Percentiles rank a stretch among this genome's conserved stretches.
phyloP scores from a whole-genome alignment of 1,284 basidiomycete species.

The Vanrija sp. region DNA sequence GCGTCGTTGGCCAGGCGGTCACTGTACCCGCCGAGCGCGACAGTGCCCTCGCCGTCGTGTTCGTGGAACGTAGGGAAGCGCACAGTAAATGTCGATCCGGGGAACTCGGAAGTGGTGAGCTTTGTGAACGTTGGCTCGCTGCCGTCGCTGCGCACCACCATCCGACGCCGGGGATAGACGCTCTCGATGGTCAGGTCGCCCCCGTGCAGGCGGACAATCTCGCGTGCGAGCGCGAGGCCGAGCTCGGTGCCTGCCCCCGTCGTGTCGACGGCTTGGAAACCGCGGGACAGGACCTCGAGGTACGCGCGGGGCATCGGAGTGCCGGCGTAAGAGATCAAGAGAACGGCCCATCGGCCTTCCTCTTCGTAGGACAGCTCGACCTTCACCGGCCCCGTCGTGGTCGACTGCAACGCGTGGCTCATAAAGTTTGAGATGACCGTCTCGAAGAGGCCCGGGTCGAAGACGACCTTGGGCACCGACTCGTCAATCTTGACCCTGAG shows the following conservation, averaged over 20 bases:
- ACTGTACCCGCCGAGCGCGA: neutral
- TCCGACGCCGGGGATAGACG: neutral
- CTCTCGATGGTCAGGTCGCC: constrained; percentile 43
- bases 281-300: too few species aligned
- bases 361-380: constrained; percentile 27
- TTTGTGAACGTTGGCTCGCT: too few species aligned
- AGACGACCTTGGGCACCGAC: constrained; percentile 35
- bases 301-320: too few species aligned
- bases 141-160: neutral
- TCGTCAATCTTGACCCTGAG: constrained; percentile 32
- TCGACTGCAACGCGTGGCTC: constrained; percentile 47
- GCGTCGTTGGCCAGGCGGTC: neutral
- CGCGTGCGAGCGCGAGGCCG: constrained; percentile 27
- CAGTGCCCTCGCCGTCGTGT: neutral
- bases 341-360: neutral
- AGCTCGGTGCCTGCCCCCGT: neutral
- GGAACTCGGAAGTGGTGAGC: too few species aligned
- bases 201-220: constrained; percentile 49
- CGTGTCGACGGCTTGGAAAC: too few species aligned
- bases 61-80: constrained; percentile 11
- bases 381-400: constrained; percentile 31
- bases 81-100: constrained; percentile 18
- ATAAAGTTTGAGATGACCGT: constrained; percentile 46
- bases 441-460: constrained; percentile 48
- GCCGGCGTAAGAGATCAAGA: too few species aligned